Conservation (phyloP, 139 green algal species). For the Micractinium conductrix region DNA sequence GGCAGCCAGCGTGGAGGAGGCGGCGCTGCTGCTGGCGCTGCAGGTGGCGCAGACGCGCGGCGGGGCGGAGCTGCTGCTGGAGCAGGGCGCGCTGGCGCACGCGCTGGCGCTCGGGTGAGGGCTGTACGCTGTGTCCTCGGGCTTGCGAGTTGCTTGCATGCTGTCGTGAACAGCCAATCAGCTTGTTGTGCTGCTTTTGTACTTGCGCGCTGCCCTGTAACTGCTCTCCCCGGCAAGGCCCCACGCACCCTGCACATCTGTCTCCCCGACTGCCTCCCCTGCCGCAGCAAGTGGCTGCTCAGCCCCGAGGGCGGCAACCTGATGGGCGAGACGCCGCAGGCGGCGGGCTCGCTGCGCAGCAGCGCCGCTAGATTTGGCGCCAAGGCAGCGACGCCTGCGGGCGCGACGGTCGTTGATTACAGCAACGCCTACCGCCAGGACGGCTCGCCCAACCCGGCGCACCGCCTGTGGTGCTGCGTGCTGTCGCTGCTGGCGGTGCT, state of each 20-base stretch:
- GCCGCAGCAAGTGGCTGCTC: constrained; percentile 41
- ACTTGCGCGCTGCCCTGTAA: too few relatives aligned
- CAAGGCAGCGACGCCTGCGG: not conserved
- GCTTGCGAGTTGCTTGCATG: too few relatives aligned
- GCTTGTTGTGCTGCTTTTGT: too few relatives aligned
- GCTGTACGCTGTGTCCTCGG: too few relatives aligned
- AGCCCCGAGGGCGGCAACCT: constrained; percentile 23
- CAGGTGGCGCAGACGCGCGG: constrained; percentile 31
- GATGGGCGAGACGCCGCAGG: constrained; percentile 23
- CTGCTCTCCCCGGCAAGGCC: too few relatives aligned
- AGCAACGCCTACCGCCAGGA: constrained; percentile 40
- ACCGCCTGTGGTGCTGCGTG: constrained; percentile 49
- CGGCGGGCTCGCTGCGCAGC: not conserved
- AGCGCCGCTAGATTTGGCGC: not conserved
- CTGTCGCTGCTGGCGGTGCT: constrained; percentile 37
- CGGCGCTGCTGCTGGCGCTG: constrained; percentile 37
- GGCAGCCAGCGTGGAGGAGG: constrained; percentile 21
- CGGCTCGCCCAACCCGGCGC: constrained; percentile 24
- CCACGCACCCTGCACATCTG: too few relatives aligned
- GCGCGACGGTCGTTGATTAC: constrained; percentile 31
- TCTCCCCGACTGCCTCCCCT: not conserved
- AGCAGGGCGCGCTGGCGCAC: constrained; percentile 37
- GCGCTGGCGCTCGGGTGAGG: constrained; percentile 27
- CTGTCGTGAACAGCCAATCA: too few relatives aligned
- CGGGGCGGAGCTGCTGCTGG: constrained; percentile 39